These are phyloP conservation scores for Verbena officinalis DNA, from an alignment of 257 asterid genomes.

Conservation along the genomic window DNA sequence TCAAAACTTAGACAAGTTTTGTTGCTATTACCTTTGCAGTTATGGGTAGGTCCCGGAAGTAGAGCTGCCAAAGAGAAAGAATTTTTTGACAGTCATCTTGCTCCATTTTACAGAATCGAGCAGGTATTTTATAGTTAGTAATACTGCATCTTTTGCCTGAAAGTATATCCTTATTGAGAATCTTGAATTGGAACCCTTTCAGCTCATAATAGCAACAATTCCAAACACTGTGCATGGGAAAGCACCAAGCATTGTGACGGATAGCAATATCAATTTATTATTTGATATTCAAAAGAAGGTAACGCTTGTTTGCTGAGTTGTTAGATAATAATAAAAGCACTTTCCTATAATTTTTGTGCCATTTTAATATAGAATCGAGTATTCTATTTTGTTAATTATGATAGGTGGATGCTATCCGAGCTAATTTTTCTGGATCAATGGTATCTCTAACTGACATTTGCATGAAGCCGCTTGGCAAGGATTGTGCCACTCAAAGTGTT, in stretches of 20 bases:
- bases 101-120: conserved; percentile 97
- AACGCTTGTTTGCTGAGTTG: conserved; percentile 17
- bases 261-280: conserved; percentile 79
- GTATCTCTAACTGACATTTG: conserved; percentile 92
- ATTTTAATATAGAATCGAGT: not conserved
- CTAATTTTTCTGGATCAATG: conserved; percentile 79
- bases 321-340: conserved; percentile 2
- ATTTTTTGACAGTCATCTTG: conserved; percentile 87
- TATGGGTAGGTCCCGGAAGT: conserved; percentile 99
- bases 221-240: conserved; percentile 67
- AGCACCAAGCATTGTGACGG: conserved; percentile 84
- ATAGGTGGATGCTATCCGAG: conserved; percentile 91
- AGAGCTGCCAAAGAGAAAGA: conserved; percentile 97
- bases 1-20: conserved; percentile 8
- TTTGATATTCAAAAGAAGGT: conserved; percentile 95
- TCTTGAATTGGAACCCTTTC: conserved; percentile 44
- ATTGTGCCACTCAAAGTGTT: conserved; percentile 96
- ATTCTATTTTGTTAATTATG: conserved; percentile 32
- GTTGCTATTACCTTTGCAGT: conserved; percentile 47
- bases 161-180: conserved; percentile 10
- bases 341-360: conserved; percentile 11
- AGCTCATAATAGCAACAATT: conserved; percentile 88
- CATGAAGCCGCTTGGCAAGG: conserved; percentile 97
- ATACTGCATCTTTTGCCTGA: conserved; percentile 1
- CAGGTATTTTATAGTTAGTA: conserved; percentile 55